phyloP scores from a whole-genome alignment of 1,284 basidiomycete genomes.

The Pascua sp. region DNA sequence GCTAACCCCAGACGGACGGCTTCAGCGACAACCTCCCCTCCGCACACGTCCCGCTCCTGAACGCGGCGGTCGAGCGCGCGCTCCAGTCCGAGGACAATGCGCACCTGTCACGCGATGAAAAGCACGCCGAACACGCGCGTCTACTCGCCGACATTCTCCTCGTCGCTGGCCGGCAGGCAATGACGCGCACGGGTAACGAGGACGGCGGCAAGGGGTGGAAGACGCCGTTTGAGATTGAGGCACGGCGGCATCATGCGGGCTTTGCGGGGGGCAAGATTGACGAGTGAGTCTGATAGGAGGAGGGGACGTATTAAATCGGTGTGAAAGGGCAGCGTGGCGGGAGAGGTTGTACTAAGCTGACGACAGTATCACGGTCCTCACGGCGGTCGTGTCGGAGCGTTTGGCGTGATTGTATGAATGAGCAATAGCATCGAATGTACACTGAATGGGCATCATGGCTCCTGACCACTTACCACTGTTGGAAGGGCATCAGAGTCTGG shows the following conservation, averaged over 20 bases:
- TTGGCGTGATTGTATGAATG: not conserved
- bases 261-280: constrained; percentile 53
- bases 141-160: constrained; percentile 51
- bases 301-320: too few species aligned
- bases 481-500: too few species aligned
- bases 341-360: too few species aligned
- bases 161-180: constrained; percentile 48
- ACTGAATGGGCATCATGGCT: too few species aligned
- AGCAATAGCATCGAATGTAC: too few species aligned
- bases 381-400: constrained; percentile 2
- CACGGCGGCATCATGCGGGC: constrained; percentile 42
- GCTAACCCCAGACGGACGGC: constrained; percentile 53
- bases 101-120: constrained; percentile 31
- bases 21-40: constrained; percentile 55
- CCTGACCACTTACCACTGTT: too few species aligned
- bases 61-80: constrained; percentile 26
- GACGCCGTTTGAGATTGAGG: constrained; percentile 48
- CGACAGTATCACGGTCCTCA: not conserved
- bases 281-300: constrained; percentile 20
- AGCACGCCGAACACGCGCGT: constrained; percentile 40
- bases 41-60: constrained; percentile 44
- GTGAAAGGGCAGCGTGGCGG: too few species aligned
- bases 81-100: constrained; percentile 35
- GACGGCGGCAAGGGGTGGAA: constrained; percentile 32
- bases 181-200: constrained; percentile 45